Percentiles rank a stretch among this genome's conserved stretches.
These are phyloP conservation scores for Thuja plicata DNA, from an alignment of 83 land plant genomes.

Conservation along the genomic window DNA sequence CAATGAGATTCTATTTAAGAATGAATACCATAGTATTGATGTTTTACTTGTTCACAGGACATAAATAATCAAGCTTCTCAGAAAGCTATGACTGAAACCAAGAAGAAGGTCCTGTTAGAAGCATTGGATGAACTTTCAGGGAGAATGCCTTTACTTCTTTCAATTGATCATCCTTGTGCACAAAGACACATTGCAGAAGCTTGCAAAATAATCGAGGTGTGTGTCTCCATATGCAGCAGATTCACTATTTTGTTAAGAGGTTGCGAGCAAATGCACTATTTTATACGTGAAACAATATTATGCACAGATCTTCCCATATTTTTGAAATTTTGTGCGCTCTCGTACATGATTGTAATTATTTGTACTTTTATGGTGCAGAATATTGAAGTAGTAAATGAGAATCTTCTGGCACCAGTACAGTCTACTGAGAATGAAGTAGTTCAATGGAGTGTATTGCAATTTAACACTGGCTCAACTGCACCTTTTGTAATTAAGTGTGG, in stretches of 20 bases:
- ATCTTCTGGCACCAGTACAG: constrained; percentile 16
- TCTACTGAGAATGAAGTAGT: constrained; percentile 60
- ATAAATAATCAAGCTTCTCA: constrained; percentile 60
- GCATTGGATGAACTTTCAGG: constrained; percentile 74
- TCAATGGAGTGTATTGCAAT: constrained; percentile 98
- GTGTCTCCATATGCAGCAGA: constrained; percentile 6
- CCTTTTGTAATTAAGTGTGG: constrained; percentile 98
- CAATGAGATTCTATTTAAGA: background rate
- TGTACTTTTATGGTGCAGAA: constrained; percentile 43
- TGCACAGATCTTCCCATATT: background rate
- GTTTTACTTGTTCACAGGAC: constrained; percentile 49
- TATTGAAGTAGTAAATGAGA: constrained; percentile 45
- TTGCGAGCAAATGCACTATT: background rate
- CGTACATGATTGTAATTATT: background rate
- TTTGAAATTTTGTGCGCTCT: background rate
- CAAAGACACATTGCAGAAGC: constrained; percentile 73
- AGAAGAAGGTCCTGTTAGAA: constrained; percentile 67
- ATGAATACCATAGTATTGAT: background rate
- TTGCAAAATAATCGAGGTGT: constrained; percentile 72
- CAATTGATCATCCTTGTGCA: constrained; percentile 97
- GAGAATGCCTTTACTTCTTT: constrained; percentile 85
- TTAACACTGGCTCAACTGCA: constrained; percentile 88
- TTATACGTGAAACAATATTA: background rate
- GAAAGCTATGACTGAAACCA: constrained; percentile 43
- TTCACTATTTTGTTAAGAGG: background rate